Base-by-base conservation (phyloP, 371 early-diverging fungal species). In the Amoeboaphelidium protococcarum region DNA sequence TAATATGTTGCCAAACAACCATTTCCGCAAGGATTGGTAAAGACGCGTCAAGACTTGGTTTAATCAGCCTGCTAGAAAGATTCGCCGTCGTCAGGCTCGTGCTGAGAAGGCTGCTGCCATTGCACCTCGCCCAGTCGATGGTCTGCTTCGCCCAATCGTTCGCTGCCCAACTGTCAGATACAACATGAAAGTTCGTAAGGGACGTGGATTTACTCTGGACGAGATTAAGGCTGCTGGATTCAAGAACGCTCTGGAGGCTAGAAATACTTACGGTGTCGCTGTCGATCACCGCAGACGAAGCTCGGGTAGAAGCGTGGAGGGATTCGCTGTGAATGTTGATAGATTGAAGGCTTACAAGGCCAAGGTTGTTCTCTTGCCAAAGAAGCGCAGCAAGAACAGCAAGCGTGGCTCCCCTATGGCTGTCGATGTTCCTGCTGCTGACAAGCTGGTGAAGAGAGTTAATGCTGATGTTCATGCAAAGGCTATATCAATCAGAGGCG, bases 21-120 rank as follows among this genome's bases (percentile, higher is more conserved):
- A 98, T 66, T 90, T 95, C 80, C 94, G 84, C 68, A 99, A 99
- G 82, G 83, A 92, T 71, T 92, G 97, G 86, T 80, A 89, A 65
- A 65, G 71, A 53, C 87, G 83, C 59, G 92, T 95, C 54, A 86
- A 83, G 77, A 92, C 92, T 58, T 97, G 96, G 95, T 98, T 98
- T 72, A 76, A 94, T 72, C 99, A 98, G 73, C 84, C 97, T 56
- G 86, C 86, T 50, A 80, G 80, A 62, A 89, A 87, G 78, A 75
- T 77, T 71, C 68, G 81, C 54, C 74, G 98, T 61, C 73, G 87
- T 55, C 63, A 78, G 47, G 73, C 73, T 52, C 80, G 98, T 59
- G 66, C 78, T 60, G 73, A 77, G 67, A 97, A 97, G 83, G 96
- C 96, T 52, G 86, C 84, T 58, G 68, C 67, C 60, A 76, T 92